Evolutionary conservation across 225 moss, liverwort and hornwort species (phyloP).

Genomic region (Rhytidiadelphus loreus): DNA sequence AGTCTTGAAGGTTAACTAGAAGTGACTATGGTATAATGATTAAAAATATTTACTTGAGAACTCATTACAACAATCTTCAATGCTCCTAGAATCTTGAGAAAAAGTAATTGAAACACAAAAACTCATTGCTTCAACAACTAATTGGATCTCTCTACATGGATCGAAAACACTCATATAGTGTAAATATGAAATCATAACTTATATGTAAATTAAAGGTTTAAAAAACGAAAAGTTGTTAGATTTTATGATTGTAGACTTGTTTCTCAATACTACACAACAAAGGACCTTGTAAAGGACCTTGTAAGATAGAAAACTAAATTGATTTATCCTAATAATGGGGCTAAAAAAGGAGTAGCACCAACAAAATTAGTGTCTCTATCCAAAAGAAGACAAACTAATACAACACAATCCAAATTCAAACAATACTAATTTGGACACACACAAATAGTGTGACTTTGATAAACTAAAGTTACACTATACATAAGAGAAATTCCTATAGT

Average conservation of each 20-base stretch:
- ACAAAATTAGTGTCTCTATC: neutral
- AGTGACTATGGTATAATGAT: neutral
- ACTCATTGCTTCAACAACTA: neutral
- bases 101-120: neutral
- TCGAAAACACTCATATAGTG: rapidly evolving
- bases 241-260: rapidly evolving
- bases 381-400: neutral
- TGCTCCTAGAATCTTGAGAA: rapidly evolving
- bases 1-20: neutral
- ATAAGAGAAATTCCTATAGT: neutral
- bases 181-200: neutral
- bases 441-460: neutral
- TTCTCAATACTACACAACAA: neutral
- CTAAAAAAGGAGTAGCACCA: rapidly evolving
- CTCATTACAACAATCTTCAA: neutral
- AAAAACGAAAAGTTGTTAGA: neutral
- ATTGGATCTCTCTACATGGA: neutral
- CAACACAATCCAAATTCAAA: rapidly evolving
- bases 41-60: neutral
- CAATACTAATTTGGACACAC: rapidly evolving
- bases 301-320: neutral
- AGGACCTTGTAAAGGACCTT: neutral
- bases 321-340: rapidly evolving
- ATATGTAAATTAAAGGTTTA: neutral
- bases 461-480: neutral